Percentiles rank a stretch among this genome's conserved stretches.
Conservation (phyloP, 176 grass and related monocot genomes). For the Alloteropsis semialata region DNA sequence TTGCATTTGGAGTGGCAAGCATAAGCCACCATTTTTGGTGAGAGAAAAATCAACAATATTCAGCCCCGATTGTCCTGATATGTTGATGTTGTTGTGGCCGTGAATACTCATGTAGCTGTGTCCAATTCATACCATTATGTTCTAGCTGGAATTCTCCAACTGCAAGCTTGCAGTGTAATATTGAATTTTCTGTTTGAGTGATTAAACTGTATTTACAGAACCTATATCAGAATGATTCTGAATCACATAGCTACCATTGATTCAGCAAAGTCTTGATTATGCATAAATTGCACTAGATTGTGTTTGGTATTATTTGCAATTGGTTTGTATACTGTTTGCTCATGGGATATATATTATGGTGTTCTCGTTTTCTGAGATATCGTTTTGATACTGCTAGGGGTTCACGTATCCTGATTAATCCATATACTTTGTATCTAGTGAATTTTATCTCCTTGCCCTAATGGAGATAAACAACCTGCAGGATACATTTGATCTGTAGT, state of each 20-base stretch:
- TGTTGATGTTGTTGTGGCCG: not conserved
- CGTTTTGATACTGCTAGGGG: too few relatives aligned
- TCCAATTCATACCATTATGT: too few relatives aligned
- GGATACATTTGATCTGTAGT: not conserved
- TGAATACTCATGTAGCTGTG: too few relatives aligned
- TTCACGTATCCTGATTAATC: too few relatives aligned
- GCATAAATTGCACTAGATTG: too few relatives aligned
- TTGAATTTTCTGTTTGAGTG: not conserved
- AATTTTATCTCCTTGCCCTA: not conserved
- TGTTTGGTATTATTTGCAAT: not conserved
- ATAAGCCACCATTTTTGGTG: too few relatives aligned
- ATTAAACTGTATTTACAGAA: not conserved
- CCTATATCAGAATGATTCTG: not conserved
- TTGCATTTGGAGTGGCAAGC: not conserved
- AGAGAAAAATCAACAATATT: too few relatives aligned
- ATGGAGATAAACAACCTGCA: too few relatives aligned
- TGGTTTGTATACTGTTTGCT: not conserved
- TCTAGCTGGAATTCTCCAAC: not conserved
- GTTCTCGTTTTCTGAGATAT: not conserved
- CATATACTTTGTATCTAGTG: not conserved
- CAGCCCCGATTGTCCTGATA: not conserved
- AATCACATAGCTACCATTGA: not conserved
- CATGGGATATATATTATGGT: not conserved
- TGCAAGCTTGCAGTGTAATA: not conserved
- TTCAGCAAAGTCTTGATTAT: not conserved